These are phyloP conservation scores for Lipomyces yamanashiensis DNA, from an alignment of 805 yeast genomes.

Conservation along the genomic window DNA sequence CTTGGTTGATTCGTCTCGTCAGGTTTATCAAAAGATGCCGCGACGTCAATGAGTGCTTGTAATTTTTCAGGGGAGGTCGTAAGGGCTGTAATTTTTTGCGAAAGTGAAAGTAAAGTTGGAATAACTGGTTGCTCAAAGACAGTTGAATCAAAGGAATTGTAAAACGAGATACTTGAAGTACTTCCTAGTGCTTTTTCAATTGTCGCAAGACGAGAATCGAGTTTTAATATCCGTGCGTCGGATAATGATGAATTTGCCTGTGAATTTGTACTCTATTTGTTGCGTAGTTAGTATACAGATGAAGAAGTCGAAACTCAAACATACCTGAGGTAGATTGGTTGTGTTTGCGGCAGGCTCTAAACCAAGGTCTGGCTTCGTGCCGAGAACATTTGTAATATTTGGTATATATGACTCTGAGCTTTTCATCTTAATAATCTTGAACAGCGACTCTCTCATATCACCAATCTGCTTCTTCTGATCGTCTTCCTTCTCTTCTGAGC, in stretches of 20 bases:
- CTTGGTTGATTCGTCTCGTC: background rate
- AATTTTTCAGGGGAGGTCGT: slow-evolving; percentile 20
- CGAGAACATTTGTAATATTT: background rate
- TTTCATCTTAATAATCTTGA: background rate
- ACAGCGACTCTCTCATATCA: background rate
- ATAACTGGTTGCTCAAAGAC: slow-evolving; percentile 24
- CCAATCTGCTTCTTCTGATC: background rate
- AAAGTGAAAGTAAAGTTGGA: slow-evolving; percentile 20
- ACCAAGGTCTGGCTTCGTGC: background rate
- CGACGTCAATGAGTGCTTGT: background rate
- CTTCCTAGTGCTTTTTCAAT: slow-evolving; percentile 25
- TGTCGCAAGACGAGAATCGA: slow-evolving; percentile 24
- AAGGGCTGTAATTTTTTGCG: slow-evolving; percentile 19
- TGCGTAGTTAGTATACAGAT: too few species aligned
- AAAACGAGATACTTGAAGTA: slow-evolving; percentile 13
- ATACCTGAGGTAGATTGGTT: background rate
- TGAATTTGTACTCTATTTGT: background rate
- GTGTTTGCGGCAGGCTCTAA: background rate
- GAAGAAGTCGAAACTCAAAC: background rate
- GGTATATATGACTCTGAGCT: background rate
- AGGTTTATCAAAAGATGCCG: background rate
- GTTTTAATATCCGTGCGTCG: background rate
- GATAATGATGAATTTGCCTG: background rate
- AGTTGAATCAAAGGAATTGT: slow-evolving; percentile 10
- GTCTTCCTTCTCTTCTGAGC: background rate